Conservation (phyloP, 106 monocot genomes). For the Posidonia australis region DNA sequence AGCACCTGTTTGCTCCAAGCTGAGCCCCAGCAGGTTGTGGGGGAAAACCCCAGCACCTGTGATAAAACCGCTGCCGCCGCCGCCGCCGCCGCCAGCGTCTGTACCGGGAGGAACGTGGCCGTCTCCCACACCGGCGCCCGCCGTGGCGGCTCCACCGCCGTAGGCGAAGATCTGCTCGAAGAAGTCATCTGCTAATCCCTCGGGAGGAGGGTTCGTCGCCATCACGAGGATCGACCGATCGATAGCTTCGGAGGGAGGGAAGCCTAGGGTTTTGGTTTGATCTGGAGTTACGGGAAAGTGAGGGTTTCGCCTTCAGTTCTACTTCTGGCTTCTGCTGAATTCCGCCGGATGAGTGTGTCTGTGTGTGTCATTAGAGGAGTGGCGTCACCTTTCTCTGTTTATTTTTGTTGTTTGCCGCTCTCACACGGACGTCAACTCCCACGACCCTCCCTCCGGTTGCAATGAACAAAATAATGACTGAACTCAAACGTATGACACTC, state of each 20-base stretch:
- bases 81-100: slow-evolving; percentile 2
- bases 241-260: background rate
- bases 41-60: slow-evolving; percentile 33
- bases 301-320: background rate
- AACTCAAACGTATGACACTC: too few relatives aligned
- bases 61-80: background rate
- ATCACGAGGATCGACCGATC: slow-evolving; percentile 21
- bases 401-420: too few relatives aligned
- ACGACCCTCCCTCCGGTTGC: too few relatives aligned
- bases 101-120: background rate
- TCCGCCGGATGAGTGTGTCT: too few relatives aligned
- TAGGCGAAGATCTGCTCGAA: slow-evolving; percentile 83
- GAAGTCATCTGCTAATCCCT: slow-evolving; percentile 78
- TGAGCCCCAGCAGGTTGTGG: slow-evolving; percentile 35
- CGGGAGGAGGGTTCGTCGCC: slow-evolving; percentile 56
- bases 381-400: too few relatives aligned
- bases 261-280: background rate
- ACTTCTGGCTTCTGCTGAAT: too few relatives aligned
- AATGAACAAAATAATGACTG: too few relatives aligned
- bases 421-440: too few relatives aligned
- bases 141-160: slow-evolving; percentile 2
- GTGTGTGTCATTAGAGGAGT: too few relatives aligned
- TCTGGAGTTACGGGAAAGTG: background rate
- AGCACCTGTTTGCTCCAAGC: slow-evolving; percentile 43
- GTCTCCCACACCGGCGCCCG: slow-evolving; percentile 3